Percentiles rank a stretch among this genome's conserved stretches.
Evolutionary conservation across 305 asterid genomes (phyloP).

Genomic region (Salvia sclarea): DNA sequence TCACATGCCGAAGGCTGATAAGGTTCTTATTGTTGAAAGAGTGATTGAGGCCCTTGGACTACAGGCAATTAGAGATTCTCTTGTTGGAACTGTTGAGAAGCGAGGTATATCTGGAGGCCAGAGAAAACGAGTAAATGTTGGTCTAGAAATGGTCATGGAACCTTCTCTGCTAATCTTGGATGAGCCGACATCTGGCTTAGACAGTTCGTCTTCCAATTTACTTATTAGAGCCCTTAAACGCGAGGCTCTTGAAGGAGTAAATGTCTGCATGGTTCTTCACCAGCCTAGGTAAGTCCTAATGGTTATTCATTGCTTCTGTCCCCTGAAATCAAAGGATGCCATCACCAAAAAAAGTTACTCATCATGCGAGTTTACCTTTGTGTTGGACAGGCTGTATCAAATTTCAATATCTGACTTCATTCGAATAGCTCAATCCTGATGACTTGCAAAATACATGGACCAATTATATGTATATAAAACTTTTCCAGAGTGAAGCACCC

Average conservation of each 20-base stretch:
- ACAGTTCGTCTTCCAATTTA: conserved; percentile 94
- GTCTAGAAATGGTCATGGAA: conserved; percentile 98
- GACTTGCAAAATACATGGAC: background rate
- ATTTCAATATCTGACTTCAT: background rate
- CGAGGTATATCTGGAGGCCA: conserved; percentile 99
- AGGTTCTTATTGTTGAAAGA: conserved; percentile 96
- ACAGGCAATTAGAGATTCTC: conserved; percentile 89
- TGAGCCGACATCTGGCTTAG: conserved; percentile 99
- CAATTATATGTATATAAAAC: background rate
- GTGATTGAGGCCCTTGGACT: conserved; percentile 97
- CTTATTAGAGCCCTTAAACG: conserved; percentile 97
- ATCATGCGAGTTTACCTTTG: background rate
- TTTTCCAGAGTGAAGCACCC: background rate
- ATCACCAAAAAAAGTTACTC: background rate
- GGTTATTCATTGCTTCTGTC: conserved; percentile 20
- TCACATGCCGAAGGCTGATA: conserved; percentile 90
- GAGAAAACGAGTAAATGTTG: conserved; percentile 97
- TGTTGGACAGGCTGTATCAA: background rate
- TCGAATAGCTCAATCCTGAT: background rate
- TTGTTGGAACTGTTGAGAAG: conserved; percentile 93
- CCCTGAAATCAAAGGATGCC: conserved; percentile 13
- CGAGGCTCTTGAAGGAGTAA: conserved; percentile 99
- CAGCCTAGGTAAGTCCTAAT: conserved; percentile 77
- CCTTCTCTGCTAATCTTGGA: conserved; percentile 96
- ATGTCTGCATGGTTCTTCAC: conserved; percentile 98